Conservation (phyloP, 192 early-diverging fungal species). For the Coemansia sp. region DNA sequence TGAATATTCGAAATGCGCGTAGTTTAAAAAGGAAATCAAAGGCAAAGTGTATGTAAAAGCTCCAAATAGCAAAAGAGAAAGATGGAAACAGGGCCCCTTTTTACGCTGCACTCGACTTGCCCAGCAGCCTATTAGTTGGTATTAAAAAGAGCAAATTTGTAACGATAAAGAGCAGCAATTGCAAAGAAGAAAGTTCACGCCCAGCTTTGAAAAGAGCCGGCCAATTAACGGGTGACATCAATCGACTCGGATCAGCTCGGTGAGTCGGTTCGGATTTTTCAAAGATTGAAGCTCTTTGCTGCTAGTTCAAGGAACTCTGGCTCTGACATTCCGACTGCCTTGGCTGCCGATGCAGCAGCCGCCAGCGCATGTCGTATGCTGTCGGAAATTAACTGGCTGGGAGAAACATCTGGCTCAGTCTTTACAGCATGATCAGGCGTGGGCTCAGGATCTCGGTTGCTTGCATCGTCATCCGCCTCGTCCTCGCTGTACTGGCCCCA, state of each 20-base stretch:
- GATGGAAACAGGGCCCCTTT: not conserved
- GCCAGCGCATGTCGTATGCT: conserved; percentile 21
- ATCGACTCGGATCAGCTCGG: not conserved
- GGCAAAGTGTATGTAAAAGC: not conserved
- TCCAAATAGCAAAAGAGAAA: not conserved
- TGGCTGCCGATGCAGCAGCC: conserved; percentile 23
- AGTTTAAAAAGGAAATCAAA: not conserved
- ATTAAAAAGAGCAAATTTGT: not conserved
- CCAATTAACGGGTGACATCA: conserved; percentile 2
- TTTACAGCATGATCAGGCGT: not conserved
- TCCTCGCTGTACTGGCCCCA: conserved; percentile 25
- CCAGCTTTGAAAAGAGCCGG: not conserved
- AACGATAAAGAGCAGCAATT: not conserved
- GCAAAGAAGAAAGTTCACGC: not conserved
- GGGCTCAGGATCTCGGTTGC: not conserved
- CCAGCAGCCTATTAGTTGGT: not conserved
- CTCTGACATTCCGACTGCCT: conserved; percentile 20
- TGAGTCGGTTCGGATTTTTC: not conserved
- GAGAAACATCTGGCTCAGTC: not conserved
- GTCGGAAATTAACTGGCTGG: not conserved
- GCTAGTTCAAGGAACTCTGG: conserved; percentile 21
- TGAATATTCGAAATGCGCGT: not conserved
- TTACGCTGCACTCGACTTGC: conserved; percentile 1
- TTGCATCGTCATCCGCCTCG: conserved; percentile 10
- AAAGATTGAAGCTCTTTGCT: not conserved